These are phyloP conservation scores for Pleoardoris graminearum DNA, from an alignment of 2,329 filamentous ascomycete genomes.

Conservation along the genomic window DNA sequence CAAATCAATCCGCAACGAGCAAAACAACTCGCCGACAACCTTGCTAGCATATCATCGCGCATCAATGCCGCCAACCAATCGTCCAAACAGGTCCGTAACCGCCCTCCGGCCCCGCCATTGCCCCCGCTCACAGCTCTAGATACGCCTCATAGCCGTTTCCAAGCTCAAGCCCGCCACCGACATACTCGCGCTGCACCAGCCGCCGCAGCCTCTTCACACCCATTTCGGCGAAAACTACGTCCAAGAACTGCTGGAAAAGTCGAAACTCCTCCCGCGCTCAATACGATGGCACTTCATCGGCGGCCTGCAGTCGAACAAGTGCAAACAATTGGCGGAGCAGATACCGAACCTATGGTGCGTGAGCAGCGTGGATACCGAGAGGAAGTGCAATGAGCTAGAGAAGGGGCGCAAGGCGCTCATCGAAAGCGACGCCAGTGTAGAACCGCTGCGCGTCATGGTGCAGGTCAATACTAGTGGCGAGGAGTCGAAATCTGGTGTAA, in stretches of 20 bases:
- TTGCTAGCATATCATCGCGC: slow-evolving; percentile 47
- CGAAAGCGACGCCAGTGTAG: slow-evolving; percentile 38
- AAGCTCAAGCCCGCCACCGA: slow-evolving; percentile 95
- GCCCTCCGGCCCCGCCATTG: neutral
- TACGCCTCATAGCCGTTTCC: slow-evolving; percentile 90
- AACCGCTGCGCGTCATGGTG: slow-evolving; percentile 72
- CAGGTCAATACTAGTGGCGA: slow-evolving; percentile 97
- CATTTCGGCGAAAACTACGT: slow-evolving; percentile 97
- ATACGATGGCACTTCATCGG: slow-evolving; percentile 98
- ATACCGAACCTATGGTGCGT: slow-evolving; percentile 91
- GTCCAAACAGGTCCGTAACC: slow-evolving; percentile 31
- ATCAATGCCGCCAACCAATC: slow-evolving; percentile 46
- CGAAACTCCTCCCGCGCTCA: slow-evolving; percentile 71
- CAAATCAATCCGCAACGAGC: slow-evolving; percentile 50
- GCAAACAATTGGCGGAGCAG: slow-evolving; percentile 77
- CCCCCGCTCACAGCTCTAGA: slow-evolving; percentile 48
- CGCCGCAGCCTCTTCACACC: slow-evolving; percentile 54
- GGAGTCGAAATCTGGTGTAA: slow-evolving; percentile 78
- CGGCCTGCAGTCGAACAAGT: slow-evolving; percentile 90
- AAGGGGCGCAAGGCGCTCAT: slow-evolving; percentile 68
- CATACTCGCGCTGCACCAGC: slow-evolving; percentile 77
- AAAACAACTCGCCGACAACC: slow-evolving; percentile 51
- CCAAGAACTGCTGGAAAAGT: slow-evolving; percentile 82
- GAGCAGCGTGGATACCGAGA: slow-evolving; percentile 82
- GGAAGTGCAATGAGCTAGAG: slow-evolving; percentile 84